Base-by-base conservation (phyloP, 2,329 filamentous ascomycete species). In the Colletotrichum limetticola region DNA sequence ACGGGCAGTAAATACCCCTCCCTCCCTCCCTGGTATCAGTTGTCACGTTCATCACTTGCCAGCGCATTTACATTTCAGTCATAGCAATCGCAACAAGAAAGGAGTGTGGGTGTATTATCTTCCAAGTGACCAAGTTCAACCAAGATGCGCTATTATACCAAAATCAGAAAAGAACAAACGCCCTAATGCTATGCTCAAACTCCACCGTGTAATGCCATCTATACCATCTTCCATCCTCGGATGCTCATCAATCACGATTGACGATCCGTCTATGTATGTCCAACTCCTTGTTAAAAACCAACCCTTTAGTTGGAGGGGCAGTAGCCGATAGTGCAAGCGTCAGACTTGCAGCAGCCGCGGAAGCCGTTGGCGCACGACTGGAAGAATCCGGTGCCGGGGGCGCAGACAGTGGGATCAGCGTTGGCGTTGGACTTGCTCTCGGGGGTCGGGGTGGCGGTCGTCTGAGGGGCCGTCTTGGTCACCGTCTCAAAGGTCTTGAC, bases 361-460 rank as follows among this genome's bases (percentile, higher is more conserved):
- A 74, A 74, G 7, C 68, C 68, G 59, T 66, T 72, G 46, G 56
- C 55, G 72, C 72, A 74, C 3, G 64, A 59, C 60, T 74, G 72
- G 53, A 71, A 74, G 72, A 68, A 74, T 1, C 72, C 72, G 12
- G 37, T 68, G 4, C 68, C 68, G 19, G 72, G 61, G 2, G 67
- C 56, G 53, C 71, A 74, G 46, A 71, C 67, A 19, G 71, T 67
- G 5, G 61, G 61, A 22, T 71, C 71, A 16, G 59, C 52, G 53
- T 58, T 53, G 63, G 16, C 24, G 26, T 49, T 60, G 11, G 32
- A 52, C n/a, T 56, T 58, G 60, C 67, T 32, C 53, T 56, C 46
- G 26, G 58, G 55, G 35, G n/a, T 26, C 11, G 68, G 64, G 16
- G 49, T 56, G 11, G 42, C 11, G 22, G 52, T 64, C 19, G 66